Base-by-base conservation (phyloP, 208 protist genomes). In the Trypanosoma congolense region DNA sequence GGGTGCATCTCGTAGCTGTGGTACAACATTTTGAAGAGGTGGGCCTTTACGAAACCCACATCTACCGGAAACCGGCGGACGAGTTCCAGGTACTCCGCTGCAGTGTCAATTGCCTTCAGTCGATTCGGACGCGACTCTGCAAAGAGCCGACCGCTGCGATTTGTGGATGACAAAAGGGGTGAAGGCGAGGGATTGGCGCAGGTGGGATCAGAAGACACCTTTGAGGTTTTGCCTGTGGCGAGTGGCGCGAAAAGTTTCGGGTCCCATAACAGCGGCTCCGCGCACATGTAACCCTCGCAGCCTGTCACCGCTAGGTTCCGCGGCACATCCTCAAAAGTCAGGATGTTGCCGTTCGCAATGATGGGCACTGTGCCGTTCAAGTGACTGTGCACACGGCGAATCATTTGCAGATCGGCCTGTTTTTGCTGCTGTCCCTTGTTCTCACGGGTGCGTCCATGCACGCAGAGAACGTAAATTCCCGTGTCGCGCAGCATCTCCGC, bases 291-390 rank as follows among this genome's bases (percentile, higher is more conserved):
- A 2, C 78, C 92, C 28, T 95, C 87, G 28, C 72, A 79, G 6
- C 49, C 31, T 22, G 83, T 93, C 14, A 46, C 40, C 14, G 38
- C 31, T n/a, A 96, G 25, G 35, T 79, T 55, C 12, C 42, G 16
- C 24, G 41, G n/a, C 12, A 95, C 75, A 49, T 97, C 92, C 9
- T 54, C 70, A 56, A 70, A 87, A 16, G 42, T 67, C 29, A 75
- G 65, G 19, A 97, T 74, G 65, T 95, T 96, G 19, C 90, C 92
- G 56, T 97, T 97, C 9, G 80, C 71, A 63, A 97, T 76, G 19
- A 97, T 69, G 0, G 90, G 87, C 19, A 97, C 77, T 1, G 45
- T 31, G 14, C 42, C 61, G 19, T 61, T 14, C 24, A 94, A 35
- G 2, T 70, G 64, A 14, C 72, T 61, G 10, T 65, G 73, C 25